Evolutionary conservation across 306 rosid genomes (phyloP).

Genomic region (apple (Malus domestica)): DNA sequence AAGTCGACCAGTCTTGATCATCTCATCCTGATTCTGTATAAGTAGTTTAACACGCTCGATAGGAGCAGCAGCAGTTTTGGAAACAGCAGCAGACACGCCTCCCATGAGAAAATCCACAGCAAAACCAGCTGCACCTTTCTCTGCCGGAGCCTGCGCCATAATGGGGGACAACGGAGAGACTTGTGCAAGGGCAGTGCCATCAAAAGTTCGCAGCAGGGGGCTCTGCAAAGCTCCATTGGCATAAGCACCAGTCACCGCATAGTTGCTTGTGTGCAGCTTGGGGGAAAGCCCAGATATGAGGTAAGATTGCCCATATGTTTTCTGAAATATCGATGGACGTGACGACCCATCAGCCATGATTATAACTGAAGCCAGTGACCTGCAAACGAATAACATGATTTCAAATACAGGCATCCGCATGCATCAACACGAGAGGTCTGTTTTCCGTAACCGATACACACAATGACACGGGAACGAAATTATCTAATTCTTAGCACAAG

Average conservation of each 20-base stretch:
- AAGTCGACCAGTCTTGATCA: conserved; percentile 69
- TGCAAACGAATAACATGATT: conserved; percentile 15
- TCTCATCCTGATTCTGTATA: conserved; percentile 85
- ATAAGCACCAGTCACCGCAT: conserved; percentile 18
- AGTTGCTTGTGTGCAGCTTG: conserved; percentile 22
- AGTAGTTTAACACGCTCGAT: conserved; percentile 77
- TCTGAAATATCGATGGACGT: conserved; percentile 64
- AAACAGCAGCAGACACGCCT: conserved; percentile 91
- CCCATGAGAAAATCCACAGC: conserved; percentile 77
- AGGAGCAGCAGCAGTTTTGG: conserved; percentile 90
- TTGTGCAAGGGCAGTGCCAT: conserved; percentile 34
- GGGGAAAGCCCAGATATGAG: conserved; percentile 62
- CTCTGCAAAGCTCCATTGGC: conserved; percentile 40
- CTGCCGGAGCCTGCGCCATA: conserved; percentile 54
- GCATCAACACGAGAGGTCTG: background rate
- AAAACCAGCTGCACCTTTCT: conserved; percentile 55
- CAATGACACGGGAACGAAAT: background rate
- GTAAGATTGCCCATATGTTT: conserved; percentile 58
- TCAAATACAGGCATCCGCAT: background rate
- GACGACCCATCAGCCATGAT: conserved; percentile 61
- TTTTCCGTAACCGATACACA: background rate
- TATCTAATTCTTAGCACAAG: background rate
- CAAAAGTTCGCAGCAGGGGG: conserved; percentile 16
- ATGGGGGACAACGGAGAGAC: conserved; percentile 27
- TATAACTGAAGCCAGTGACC: conserved; percentile 39